Conservation (phyloP, 441 rosid genomes). For the Populus hybrid region DNA sequence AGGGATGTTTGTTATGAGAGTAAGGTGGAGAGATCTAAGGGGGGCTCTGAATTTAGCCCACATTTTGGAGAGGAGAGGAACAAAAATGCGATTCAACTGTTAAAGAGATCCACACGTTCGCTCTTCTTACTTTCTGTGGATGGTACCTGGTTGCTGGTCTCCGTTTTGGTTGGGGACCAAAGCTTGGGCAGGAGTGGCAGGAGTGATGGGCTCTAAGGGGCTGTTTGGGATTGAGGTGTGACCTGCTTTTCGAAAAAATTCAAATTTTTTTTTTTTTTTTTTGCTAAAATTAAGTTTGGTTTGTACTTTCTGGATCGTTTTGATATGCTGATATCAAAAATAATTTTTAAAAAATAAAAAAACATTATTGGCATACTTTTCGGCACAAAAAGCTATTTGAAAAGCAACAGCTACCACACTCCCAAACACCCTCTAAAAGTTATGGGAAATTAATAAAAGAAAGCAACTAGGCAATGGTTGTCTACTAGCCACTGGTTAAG, state of each 20-base stretch:
- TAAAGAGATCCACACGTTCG: slow-evolving; percentile 51
- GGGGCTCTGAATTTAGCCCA: slow-evolving; percentile 25
- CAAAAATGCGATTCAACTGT: neutral
- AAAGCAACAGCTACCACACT: no score
- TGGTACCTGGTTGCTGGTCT: slow-evolving; percentile 17
- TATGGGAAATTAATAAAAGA: neutral
- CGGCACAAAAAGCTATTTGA: no score
- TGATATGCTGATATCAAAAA: no score
- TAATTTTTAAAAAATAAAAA: no score
- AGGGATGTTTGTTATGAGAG: slow-evolving; percentile 6
- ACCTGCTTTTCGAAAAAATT: no score
- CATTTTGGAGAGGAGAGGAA: slow-evolving; percentile 17
- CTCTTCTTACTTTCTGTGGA: slow-evolving; percentile 21
- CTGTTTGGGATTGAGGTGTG: no score
- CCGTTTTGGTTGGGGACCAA: slow-evolving; percentile 30
- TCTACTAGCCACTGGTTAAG: no score
- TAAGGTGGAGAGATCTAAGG: slow-evolving; percentile 21
- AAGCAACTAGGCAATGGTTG: neutral
- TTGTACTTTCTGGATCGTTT: no score
- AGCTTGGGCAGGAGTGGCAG: no score
- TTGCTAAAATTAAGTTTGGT: no score
- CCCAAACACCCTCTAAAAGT: neutral
- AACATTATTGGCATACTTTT: no score
- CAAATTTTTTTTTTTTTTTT: no score
- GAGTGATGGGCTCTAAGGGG: neutral